Conservation (phyloP, 2,329 filamentous ascomycete genomes). For the Paraphoma sp. region DNA sequence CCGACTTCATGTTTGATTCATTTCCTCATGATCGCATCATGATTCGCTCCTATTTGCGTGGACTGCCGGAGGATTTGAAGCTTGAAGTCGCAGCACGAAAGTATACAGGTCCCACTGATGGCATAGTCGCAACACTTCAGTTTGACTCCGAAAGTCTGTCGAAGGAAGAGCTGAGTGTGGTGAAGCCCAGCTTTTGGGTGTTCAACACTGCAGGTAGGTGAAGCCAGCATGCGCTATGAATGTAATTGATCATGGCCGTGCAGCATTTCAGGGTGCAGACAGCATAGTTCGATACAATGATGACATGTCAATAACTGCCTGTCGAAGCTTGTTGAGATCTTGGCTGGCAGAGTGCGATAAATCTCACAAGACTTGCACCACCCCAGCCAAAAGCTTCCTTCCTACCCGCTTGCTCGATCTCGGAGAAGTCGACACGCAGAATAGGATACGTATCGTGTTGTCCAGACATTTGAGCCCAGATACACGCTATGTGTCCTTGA, state of each 20-base stretch:
- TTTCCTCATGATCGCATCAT: neutral
- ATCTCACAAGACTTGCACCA: neutral
- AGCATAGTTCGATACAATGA: neutral
- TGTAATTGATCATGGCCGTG: neutral
- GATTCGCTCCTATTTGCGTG: neutral
- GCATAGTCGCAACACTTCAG: neutral
- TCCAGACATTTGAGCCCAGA: neutral
- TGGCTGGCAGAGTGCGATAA: neutral
- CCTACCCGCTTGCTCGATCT: conserved; percentile 2
- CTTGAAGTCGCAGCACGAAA: neutral
- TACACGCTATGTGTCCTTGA: conserved; percentile 8
- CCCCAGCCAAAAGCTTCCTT: neutral
- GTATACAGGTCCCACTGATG: neutral
- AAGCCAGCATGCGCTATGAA: neutral
- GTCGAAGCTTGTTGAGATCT: neutral
- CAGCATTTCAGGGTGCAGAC: neutral
- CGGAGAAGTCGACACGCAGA: neutral
- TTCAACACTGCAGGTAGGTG: neutral
- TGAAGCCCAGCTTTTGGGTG: neutral
- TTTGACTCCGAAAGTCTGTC: conserved; percentile 1
- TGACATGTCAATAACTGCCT: neutral
- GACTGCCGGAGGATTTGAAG: neutral
- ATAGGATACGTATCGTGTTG: neutral
- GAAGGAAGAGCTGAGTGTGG: neutral
- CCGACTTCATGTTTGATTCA: conserved; percentile 1